Conservation (phyloP, 2,329 filamentous ascomycete species). For the Cercospora citrullina region DNA sequence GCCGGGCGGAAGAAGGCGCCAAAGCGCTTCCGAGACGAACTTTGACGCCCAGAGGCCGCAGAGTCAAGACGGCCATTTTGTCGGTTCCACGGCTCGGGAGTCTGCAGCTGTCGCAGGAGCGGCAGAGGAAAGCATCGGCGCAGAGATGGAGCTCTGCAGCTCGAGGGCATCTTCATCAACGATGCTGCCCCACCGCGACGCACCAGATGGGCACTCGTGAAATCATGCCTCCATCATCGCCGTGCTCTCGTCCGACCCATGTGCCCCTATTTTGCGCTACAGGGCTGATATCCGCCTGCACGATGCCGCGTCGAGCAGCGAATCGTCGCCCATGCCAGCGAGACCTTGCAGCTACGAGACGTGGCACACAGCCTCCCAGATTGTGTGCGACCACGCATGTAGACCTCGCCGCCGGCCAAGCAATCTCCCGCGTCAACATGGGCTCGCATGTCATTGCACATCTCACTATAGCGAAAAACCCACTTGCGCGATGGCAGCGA, state of each 20-base stretch:
- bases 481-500: not conserved
- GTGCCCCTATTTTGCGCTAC: not conserved
- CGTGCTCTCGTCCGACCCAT: not conserved
- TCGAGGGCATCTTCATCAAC: too few relatives aligned
- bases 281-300: conserved; percentile 10
- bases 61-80: too few relatives aligned
- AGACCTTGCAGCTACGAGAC: conserved; percentile 38
- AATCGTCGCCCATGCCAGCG: conserved; percentile 34
- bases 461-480: not conserved
- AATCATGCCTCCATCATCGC: not conserved
- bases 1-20: too few relatives aligned
- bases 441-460: not conserved
- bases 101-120: too few relatives aligned
- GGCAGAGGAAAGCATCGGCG: too few relatives aligned
- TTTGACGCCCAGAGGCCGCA: too few relatives aligned
- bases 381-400: not conserved
- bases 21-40: too few relatives aligned
- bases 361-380: not conserved
- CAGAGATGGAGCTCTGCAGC: too few relatives aligned
- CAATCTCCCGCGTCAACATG: not conserved
- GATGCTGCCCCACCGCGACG: not conserved
- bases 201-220: not conserved
- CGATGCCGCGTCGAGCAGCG: too few relatives aligned
- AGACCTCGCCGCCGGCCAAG: not conserved
- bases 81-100: too few relatives aligned